Evolutionary conservation across 1,284 basidiomycete species (phyloP), one percentile per base, ranked within the genome.

Genomic region (Grifola frondosa): DNA sequence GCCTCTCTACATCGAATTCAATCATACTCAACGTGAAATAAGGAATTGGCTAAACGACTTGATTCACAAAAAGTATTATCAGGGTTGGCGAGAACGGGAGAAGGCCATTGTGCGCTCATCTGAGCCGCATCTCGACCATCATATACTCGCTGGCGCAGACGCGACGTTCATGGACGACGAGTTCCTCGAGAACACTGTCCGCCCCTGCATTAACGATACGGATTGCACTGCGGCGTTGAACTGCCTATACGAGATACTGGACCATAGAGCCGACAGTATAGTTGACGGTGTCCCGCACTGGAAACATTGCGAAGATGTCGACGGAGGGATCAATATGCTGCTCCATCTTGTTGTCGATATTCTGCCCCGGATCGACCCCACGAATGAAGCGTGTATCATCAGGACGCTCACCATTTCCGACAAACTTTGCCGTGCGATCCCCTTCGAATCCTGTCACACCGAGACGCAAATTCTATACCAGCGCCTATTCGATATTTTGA

Each of bases 111-210:
- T 49, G n/a, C 42, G 44, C 5, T 32, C 28, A 13, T 35, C 13
- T 1, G 52, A 41, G 9, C 40, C 34, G 0, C 17, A 20, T 11
- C 43, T 54, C 5, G 57, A 57, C 33, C 48, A 49, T 16, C 37
- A 42, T 16, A 38, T 53, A 12, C 51, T 59, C 9, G 56, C 49
- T 2, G 47, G 42, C 11, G 56, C 58, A 4, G 54, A 57, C 37
- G 47, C 46, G 13, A 42, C 46, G 5, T 53, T 58, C 48, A 57
- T 58, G 50, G 58, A 59, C 39, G 52, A 59, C 32, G 39, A 48
- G 22, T 52, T 59, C 35, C 43, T 59, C 9, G 46, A 46, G 22
- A 29, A 38, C 10, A 46, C 51, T 20, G 40, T 57, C 23, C 44
- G 53, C 19, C 30, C 43, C 10, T 56, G 50, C 22, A 21, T 53